Evolutionary conservation across 495 filamentous ascomycete genomes (phyloP).

Genomic region (Daldinia bambusicola): DNA sequence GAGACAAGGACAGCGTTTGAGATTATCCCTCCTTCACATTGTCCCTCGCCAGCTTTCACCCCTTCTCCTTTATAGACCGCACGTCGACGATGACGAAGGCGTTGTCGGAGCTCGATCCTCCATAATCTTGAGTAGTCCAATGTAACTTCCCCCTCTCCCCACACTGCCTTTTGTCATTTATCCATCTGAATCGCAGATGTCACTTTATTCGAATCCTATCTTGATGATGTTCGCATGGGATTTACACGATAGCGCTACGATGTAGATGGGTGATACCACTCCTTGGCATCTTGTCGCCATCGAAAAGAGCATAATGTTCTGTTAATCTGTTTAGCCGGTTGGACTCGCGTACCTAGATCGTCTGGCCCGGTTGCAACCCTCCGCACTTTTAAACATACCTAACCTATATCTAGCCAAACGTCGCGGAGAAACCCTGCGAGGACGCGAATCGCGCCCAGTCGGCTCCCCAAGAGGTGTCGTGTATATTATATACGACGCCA

Average conservation of each 20-base stretch:
- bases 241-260: slow-evolving; percentile 24
- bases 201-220: slow-evolving; percentile 16
- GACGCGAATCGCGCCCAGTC: slow-evolving; percentile 32
- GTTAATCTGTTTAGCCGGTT: slow-evolving; percentile 41
- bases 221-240: slow-evolving; percentile 36
- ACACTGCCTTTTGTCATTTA: slow-evolving; percentile 41
- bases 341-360: slow-evolving; percentile 36
- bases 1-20: slow-evolving; percentile 14
- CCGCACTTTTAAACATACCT: slow-evolving; percentile 29
- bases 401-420: slow-evolving; percentile 16
- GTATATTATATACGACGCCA: slow-evolving; percentile 47
- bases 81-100: slow-evolving; percentile 27
- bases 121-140: slow-evolving; percentile 36
- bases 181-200: slow-evolving; percentile 40
- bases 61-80: slow-evolving; percentile 35
- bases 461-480: slow-evolving; percentile 37
- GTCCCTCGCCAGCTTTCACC: slow-evolving; percentile 14
- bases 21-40: not conserved
- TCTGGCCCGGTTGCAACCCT: slow-evolving; percentile 40
- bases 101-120: slow-evolving; percentile 42
- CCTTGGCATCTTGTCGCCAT: slow-evolving; percentile 48
- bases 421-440: slow-evolving; percentile 24
- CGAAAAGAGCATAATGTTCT: slow-evolving; percentile 38
- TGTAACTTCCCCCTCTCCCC: slow-evolving; percentile 44
- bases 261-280: slow-evolving; percentile 27